A percentile compares a stretch with the other conserved stretches of the same genome.
Conservation (phyloP, 371 early-diverging fungal genomes). For the Rhizopus stolonifer region DNA sequence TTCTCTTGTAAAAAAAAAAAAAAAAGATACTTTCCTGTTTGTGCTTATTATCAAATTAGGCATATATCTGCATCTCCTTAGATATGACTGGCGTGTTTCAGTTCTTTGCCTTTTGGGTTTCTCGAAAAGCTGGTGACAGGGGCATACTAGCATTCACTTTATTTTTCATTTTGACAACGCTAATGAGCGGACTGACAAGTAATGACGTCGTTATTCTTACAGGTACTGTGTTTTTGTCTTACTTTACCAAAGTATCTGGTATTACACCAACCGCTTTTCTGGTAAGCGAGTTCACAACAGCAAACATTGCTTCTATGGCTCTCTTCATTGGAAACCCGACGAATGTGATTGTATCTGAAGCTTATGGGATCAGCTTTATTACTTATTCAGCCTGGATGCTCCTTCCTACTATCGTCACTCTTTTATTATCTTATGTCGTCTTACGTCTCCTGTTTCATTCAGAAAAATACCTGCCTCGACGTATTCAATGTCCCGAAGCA, state of each 20-base stretch:
- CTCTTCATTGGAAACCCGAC: slow-evolving; percentile 86
- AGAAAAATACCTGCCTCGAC: slow-evolving; percentile 47
- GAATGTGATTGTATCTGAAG: slow-evolving; percentile 81
- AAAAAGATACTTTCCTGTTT: background rate
- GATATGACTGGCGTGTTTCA: slow-evolving; percentile 78
- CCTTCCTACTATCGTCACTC: slow-evolving; percentile 64
- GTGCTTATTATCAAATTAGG: slow-evolving; percentile 29
- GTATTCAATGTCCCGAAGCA: slow-evolving; percentile 46
- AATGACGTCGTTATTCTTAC: slow-evolving; percentile 85
- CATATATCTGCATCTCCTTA: slow-evolving; percentile 82
- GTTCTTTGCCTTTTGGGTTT: slow-evolving; percentile 68
- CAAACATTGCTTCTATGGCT: slow-evolving; percentile 81
- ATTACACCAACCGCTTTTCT: slow-evolving; percentile 65
- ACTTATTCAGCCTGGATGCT: slow-evolving; percentile 81
- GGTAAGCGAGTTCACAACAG: slow-evolving; percentile 69
- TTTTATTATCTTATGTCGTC: slow-evolving; percentile 52
- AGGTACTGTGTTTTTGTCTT: slow-evolving; percentile 75
- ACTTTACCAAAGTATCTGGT: slow-evolving; percentile 65
- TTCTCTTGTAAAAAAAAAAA: slow-evolving; percentile 51
- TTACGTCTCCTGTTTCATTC: slow-evolving; percentile 52
- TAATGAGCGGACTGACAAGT: slow-evolving; percentile 74
- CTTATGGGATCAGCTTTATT: slow-evolving; percentile 70
- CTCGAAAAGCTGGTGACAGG: slow-evolving; percentile 55
- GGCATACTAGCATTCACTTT: slow-evolving; percentile 63
- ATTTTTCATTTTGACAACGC: slow-evolving; percentile 67